A percentile compares a stretch with the other conserved stretches of the same genome.
Conservation (phyloP, 2,329 filamentous ascomycete genomes). For the Pestalotiopsis sp. region DNA sequence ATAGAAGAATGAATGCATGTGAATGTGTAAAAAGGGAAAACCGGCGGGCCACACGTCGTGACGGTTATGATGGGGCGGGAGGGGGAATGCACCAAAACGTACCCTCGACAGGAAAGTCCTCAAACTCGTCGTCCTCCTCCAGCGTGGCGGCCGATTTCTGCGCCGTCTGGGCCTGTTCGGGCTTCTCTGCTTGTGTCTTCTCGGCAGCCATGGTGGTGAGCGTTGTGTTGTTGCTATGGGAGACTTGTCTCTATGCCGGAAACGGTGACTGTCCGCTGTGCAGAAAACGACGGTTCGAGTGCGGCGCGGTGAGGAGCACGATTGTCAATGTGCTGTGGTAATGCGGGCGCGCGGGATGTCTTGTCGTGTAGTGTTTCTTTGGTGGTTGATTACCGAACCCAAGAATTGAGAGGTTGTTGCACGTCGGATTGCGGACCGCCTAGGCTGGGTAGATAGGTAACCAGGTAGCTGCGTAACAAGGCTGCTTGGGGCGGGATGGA, state of each 20-base stretch:
- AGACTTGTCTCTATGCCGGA: neutral
- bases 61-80: neutral
- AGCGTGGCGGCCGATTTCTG: constrained; percentile 70
- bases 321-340: neutral
- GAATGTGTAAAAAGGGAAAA: neutral
- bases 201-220: constrained; percentile 31
- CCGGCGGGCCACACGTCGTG: neutral
- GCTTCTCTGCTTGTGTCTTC: constrained; percentile 22
- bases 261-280: neutral
- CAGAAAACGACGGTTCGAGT: neutral
- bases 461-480: neutral
- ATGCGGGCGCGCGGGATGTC: neutral
- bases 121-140: constrained; percentile 98
- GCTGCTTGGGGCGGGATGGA: neutral
- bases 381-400: constrained; percentile 3
- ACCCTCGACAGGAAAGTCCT: constrained; percentile 98
- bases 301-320: neutral
- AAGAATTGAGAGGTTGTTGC: neutral
- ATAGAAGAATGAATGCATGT: neutral
- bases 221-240: neutral
- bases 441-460: neutral
- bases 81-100: constrained; percentile 28
- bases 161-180: constrained; percentile 52
- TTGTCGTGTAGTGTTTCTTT: neutral
- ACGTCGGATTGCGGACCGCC: neutral